Base-by-base conservation (phyloP, 1,139 yeast species). In the Yarrowia galli region DNA sequence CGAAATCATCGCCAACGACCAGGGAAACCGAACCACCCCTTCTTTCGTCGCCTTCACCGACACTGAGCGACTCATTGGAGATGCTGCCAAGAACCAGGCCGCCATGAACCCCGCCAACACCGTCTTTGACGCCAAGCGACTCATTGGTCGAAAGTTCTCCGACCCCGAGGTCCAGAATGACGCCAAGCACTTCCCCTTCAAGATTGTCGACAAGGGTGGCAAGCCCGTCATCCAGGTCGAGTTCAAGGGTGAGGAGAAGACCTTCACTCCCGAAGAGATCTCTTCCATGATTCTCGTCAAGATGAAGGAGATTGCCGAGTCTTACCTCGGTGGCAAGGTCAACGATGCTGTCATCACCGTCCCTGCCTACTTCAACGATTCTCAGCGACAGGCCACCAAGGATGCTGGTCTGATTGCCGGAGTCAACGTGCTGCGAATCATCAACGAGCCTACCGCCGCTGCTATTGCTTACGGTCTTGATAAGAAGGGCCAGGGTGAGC, bases 21-120 rank as follows among this genome's bases (percentile, higher is more conserved):
- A 92, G 86, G 97, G 97, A 89, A 92, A 92, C 91, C 89, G 97
- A 86, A 95, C 92, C 80, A 92, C 97, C 77, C 97, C 97, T 78
- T 92, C 97, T 74, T 92, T 91, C 85, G 97, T 92, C 81, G 97
- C 97, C 77, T 92, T 92, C 91, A 91, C 96, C 76, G 89, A 90
- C 81, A 91, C 91, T 80, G 97, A 92, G 87, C 91, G 98, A 87
- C 87, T 92, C 81, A 91, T 92, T 79, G 98, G 98, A 87, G 97
- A 92, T 84, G 97, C 97, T 79, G 97, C 97, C 80, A 92, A 92
- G 90, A 92, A 92, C 83, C 97, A 92, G 85, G 97, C 97, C 79
- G 97, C 97, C 82, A 87, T 92, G 87, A 92, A 92, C 91, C 97
- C 97, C 80, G 86, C 83, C 80, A 92, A 92, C 89, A 92, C 97